Base-by-base conservation (phyloP, 345 rosid genomes). In the Balakata baccata region DNA sequence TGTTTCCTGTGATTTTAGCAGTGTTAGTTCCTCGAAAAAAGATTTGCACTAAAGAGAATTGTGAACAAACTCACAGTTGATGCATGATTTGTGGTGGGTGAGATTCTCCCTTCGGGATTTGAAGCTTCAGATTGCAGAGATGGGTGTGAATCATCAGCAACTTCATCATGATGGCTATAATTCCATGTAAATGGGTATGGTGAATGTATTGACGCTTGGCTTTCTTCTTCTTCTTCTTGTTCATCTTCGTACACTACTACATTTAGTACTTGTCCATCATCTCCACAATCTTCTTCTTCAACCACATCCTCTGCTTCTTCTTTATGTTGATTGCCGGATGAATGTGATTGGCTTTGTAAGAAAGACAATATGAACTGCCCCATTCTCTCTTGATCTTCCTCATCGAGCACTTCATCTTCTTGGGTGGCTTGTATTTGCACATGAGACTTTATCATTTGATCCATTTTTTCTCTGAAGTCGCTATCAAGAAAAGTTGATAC, bases 401-500 rank as follows among this genome's bases (percentile, higher is more conserved):
- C 85, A 17, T 52, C 69, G 50, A 69, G 59, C 12, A 67, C 77
- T 45, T 79, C 81, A 18, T 69, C 78, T 13, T 80, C 75, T n/a
- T 43, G 68, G 34, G 78, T 78, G 39, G 64, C 58, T 76, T 87
- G 91, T 50, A 77, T 76, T 67, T 84, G 80, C 11, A 77, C 79
- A 53, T 75, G 92, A 75, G 79, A 82, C 50, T 70, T 29, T 90
- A 95, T 87, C 84, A 95, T 67, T 41, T 70, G 75, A 79, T 92
- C 92, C 78, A 95, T 95, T 73, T 77, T 88, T 49, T 86, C 88
- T 39, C 96, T 79, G 78, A 95, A 77, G 49, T 88, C 97, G 37
- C 97, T 87, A 0, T 78, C 72, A 62, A 95, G 88, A 80, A 85
- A 90, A 74, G 70, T 83, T 12, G 98, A 92, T 17, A 95, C 99